These are phyloP conservation scores for Erodium texanum DNA, from an alignment of 441 rosid species.

Conservation along the genomic window DNA sequence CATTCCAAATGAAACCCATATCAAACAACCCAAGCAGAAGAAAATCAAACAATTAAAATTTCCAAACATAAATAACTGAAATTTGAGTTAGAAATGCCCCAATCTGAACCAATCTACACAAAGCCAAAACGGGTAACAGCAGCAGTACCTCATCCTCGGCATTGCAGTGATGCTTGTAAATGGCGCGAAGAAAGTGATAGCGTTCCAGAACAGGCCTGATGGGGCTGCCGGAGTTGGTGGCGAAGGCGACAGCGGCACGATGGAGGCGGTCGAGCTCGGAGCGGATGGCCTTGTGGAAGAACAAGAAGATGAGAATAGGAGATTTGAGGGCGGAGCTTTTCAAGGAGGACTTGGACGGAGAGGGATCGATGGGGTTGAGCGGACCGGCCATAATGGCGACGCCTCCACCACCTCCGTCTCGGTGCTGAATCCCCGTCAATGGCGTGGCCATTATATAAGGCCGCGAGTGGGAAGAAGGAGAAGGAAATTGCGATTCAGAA, in stretches of 20 bases:
- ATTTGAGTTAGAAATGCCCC: not conserved
- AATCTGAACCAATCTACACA: not conserved
- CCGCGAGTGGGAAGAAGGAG: not conserved
- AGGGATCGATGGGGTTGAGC: not conserved
- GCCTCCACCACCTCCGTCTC: constrained; percentile 6
- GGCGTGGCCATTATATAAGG: not conserved
- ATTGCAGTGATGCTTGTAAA: constrained; percentile 58
- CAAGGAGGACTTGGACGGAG: constrained; percentile 6
- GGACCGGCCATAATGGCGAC: constrained; percentile 5
- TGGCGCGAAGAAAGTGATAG: constrained; percentile 47
- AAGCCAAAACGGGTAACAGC: not conserved
- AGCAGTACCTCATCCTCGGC: constrained; percentile 68
- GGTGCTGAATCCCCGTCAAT: constrained; percentile 4
- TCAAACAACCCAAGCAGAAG: not conserved
- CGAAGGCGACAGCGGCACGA: constrained; percentile 46
- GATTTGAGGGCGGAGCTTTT: constrained; percentile 37
- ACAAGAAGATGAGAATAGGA: constrained; percentile 53
- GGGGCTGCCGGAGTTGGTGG: constrained; percentile 45
- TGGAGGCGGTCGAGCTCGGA: constrained; percentile 65
- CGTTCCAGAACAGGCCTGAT: constrained; percentile 36
- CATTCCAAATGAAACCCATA: not conserved
- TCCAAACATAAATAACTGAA: not conserved
- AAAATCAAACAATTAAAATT: not conserved
- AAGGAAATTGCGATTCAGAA: not conserved
- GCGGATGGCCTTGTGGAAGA: constrained; percentile 59